Evolutionary conservation across 768 basidiomycete species (phyloP).

Genomic region (Tricholoma hemisulphureum): DNA sequence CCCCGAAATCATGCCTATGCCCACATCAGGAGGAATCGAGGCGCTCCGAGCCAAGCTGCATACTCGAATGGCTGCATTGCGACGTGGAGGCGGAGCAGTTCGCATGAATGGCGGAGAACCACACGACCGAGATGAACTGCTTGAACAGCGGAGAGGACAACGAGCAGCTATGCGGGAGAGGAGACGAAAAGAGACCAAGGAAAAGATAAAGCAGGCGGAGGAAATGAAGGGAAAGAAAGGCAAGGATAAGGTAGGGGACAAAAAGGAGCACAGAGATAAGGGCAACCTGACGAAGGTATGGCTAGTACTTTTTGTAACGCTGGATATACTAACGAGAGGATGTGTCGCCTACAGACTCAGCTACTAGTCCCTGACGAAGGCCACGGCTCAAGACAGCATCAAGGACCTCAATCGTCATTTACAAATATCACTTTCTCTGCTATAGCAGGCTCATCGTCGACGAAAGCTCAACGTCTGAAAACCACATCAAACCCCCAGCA

Average conservation of each 20-base stretch:
- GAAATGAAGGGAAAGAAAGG: slow-evolving; percentile 51
- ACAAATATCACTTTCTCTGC: slow-evolving; percentile 72
- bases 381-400: slow-evolving; percentile 25
- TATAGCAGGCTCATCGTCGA: slow-evolving; percentile 53
- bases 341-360: slow-evolving; percentile 48
- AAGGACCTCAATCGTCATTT: slow-evolving; percentile 38
- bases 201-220: slow-evolving; percentile 69
- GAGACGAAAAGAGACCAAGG: slow-evolving; percentile 80
- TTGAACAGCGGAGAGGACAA: slow-evolving; percentile 76
- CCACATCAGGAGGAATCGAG: slow-evolving; percentile 57
- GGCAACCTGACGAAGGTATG: slow-evolving; percentile 54
- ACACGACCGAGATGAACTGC: slow-evolving; percentile 72
- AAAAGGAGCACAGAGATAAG: slow-evolving; percentile 36
- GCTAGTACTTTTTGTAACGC: neutral
- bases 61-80: slow-evolving; percentile 68
- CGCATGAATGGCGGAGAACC: slow-evolving; percentile 38
- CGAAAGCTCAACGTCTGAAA: slow-evolving; percentile 56
- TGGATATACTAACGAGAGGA: neutral
- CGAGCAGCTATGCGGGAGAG: slow-evolving; percentile 83
- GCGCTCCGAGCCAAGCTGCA: slow-evolving; percentile 73
- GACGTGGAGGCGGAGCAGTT: slow-evolving; percentile 38
- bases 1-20: slow-evolving; percentile 58
- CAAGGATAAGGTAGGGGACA: slow-evolving; percentile 44
- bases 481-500: slow-evolving; percentile 79
- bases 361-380: slow-evolving; percentile 64